Percentiles rank a stretch among this genome's conserved stretches.
These are phyloP conservation scores for Perkinsus olseni DNA, from an alignment of 169 alveolate species.

Conservation along the genomic window DNA sequence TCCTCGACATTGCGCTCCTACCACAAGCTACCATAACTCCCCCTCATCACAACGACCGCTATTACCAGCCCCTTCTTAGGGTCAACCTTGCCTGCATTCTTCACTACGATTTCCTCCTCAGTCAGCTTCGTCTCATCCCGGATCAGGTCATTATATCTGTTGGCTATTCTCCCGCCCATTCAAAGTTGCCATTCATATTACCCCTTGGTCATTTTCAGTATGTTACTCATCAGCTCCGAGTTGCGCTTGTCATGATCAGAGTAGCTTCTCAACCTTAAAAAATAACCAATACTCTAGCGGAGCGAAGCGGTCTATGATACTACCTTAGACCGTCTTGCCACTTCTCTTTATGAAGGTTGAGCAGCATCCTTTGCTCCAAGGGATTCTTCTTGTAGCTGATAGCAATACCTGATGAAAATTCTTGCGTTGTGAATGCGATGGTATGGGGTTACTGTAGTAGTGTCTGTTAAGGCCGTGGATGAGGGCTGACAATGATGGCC, in stretches of 20 bases:
- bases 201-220: constrained; percentile 42
- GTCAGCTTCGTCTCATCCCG: constrained; percentile 88
- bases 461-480: constrained; percentile 91
- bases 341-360: constrained; percentile 84
- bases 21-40: background rate
- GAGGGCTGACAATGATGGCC: constrained; percentile 82
- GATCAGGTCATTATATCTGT: constrained; percentile 79
- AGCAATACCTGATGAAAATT: constrained; percentile 51
- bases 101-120: constrained; percentile 81
- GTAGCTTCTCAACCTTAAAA: background rate
- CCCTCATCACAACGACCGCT: background rate
- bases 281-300: constrained; percentile 1
- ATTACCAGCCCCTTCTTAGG: constrained; percentile 69
- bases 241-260: background rate
- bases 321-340: constrained; percentile 92
- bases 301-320: constrained; percentile 16
- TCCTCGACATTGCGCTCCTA: constrained; percentile 42
- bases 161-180: constrained; percentile 52
- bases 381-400: constrained; percentile 93
- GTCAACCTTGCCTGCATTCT: constrained; percentile 81
- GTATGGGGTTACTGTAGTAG: constrained; percentile 71
- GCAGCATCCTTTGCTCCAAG: constrained; percentile 91
- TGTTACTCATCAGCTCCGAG: constrained; percentile 15
- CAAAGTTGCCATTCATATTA: constrained; percentile 55
- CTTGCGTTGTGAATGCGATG: background rate